Percentiles rank a stretch among this genome's conserved stretches.
These are phyloP conservation scores for Bipolaris cookei DNA, from an alignment of 2,329 filamentous ascomycete genomes.

Conservation along the genomic window DNA sequence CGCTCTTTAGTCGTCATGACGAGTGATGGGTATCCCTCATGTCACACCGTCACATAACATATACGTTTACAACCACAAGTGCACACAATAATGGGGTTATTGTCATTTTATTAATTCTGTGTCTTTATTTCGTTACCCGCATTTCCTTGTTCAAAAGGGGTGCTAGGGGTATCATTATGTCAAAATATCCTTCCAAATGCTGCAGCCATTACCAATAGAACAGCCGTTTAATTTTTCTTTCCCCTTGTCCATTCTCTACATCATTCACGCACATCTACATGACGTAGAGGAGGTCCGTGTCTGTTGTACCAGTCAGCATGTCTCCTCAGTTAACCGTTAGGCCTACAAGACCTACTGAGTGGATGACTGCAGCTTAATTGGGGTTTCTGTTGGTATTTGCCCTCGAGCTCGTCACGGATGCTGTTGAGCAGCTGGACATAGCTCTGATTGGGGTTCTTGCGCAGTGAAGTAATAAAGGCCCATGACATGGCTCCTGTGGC, in stretches of 20 bases:
- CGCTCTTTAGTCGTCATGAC: no score
- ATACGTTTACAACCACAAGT: background rate
- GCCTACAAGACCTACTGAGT: constrained; percentile 67
- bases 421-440: constrained; percentile 96
- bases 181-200: background rate
- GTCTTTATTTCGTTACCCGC: background rate
- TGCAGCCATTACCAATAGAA: background rate
- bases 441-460: constrained; percentile 92
- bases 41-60: background rate
- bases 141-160: background rate
- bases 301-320: constrained; percentile 22
- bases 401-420: constrained; percentile 85
- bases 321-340: background rate
- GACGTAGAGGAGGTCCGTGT: constrained; percentile 29
- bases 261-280: constrained; percentile 16
- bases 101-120: background rate
- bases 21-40: background rate
- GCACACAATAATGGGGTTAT: background rate
- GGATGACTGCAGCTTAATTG: constrained; percentile 97
- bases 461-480: constrained; percentile 90
- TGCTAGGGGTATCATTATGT: background rate
- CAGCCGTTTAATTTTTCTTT: background rate
- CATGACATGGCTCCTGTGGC: constrained; percentile 98
- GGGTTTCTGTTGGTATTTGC: constrained; percentile 92
- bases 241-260: background rate